Base-by-base conservation (phyloP, 2,329 filamentous ascomycete genomes). In the Arthrobotrys pseudoclavata region DNA sequence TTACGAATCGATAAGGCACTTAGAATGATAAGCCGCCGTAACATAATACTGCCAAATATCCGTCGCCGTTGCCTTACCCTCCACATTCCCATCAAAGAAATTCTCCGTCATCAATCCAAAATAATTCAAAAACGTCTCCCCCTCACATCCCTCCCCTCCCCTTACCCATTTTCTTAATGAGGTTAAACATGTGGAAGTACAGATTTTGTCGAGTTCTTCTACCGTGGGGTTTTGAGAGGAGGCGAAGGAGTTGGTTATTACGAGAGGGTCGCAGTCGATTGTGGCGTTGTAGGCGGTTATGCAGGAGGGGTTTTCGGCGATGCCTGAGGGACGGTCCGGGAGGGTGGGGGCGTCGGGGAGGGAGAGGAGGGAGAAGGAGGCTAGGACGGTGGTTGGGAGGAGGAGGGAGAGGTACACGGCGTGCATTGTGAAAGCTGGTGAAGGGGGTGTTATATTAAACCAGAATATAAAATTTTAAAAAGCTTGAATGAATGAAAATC, bases 31-130 rank as follows among this genome's bases (percentile, higher is more conserved):
- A 5, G 57, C 34, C 13, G 48, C 34, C 5, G 64, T 69, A 40
- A 76, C 61, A 20, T 64, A 69, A 45, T 76, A 76, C 57, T 76
- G 71, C 47, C 29, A 26, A 7, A 76, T 60, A 57, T 76, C 71
- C 9, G 4, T 13, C 3, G 22, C 9, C 1, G 20, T 22, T 3
- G 37, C 13, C 9, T 40, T 40, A 9, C 15, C 7, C 1, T 20
- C 57, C 10, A 68, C 18, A n/a, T 53, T 48, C 24, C 18, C 34
- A 24, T 62, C 57, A 26, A 57, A 69, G n/a, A 69, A 76, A 2
- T 34, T 31, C 10, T 52, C 24, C 20, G 22, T 50, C 31, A 29
- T 48, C 3, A 76, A 12, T 0, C 64, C 71, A n/a, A 76, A 69
- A 24, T 69, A 76, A 40, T 64, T 63, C n/a, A 76, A 29, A 24